Evolutionary conservation across 306 rosid genomes (phyloP).

Genomic region (Casuarina cunninghamiana): DNA sequence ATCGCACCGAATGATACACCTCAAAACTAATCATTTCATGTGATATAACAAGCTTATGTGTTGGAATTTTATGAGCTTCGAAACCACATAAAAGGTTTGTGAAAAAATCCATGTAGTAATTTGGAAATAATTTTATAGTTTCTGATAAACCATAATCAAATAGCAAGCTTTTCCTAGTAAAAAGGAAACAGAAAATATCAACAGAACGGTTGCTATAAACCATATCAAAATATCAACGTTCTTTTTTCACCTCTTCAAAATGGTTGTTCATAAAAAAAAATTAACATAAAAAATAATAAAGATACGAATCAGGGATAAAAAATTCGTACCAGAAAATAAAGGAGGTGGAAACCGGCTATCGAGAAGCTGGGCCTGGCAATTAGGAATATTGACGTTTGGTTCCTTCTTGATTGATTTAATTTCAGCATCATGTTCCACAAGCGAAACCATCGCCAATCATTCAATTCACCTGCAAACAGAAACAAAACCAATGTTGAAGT

Average conservation of each 20-base stretch:
- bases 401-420: constrained; percentile 9
- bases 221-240: background rate
- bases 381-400: constrained; percentile 19
- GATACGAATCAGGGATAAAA: background rate
- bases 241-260: background rate
- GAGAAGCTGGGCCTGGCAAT: constrained; percentile 42
- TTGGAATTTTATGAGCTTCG: background rate
- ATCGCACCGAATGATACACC: background rate
- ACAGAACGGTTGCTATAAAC: no score
- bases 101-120: no score
- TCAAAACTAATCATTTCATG: background rate
- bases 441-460: constrained; percentile 34
- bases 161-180: background rate
- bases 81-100: background rate
- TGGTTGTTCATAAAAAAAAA: background rate
- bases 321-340: constrained; percentile 31
- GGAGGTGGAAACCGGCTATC: constrained; percentile 36
- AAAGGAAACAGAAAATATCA: background rate
- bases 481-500: background rate
- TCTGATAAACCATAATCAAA: background rate
- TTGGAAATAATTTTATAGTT: background rate
- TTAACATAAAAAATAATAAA: background rate
- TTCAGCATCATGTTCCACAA: constrained; percentile 27
- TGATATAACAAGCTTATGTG: background rate
- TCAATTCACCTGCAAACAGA: constrained; percentile 18